A percentile compares a stretch with the other conserved stretches of the same genome.
Evolutionary conservation across 345 rosid genomes (phyloP).

Genomic region (Combretum micranthum): DNA sequence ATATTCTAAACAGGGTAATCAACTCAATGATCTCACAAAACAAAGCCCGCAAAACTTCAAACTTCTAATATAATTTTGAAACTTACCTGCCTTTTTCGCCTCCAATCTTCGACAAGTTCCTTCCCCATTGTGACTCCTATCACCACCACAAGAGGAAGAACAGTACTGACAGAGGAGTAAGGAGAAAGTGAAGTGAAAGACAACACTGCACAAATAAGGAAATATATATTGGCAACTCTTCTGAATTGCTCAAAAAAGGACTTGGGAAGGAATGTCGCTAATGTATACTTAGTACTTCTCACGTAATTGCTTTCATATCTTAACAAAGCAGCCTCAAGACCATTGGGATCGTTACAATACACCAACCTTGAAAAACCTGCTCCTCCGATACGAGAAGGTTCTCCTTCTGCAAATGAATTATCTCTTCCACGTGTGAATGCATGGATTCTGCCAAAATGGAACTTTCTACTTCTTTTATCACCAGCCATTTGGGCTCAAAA

Average conservation of each 20-base stretch:
- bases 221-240: constrained; percentile 85
- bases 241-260: constrained; percentile 91
- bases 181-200: constrained; percentile 81
- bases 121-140: constrained; percentile 85
- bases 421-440: constrained; percentile 61
- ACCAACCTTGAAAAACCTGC: constrained; percentile 89
- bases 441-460: constrained; percentile 58
- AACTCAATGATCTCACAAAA: too few species aligned
- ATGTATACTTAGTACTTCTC: constrained; percentile 76
- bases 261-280: constrained; percentile 71
- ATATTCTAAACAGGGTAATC: too few species aligned
- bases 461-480: constrained; percentile 50
- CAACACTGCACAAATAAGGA: constrained; percentile 69
- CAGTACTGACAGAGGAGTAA: constrained; percentile 65
- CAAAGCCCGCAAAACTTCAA: too few species aligned
- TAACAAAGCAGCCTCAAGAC: constrained; percentile 40
- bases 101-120: constrained; percentile 85
- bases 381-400: constrained; percentile 80
- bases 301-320: constrained; percentile 60
- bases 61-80: neutral
- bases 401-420: constrained; percentile 51
- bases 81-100: constrained; percentile 67
- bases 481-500: constrained; percentile 33
- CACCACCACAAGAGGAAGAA: constrained; percentile 77
- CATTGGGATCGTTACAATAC: constrained; percentile 67